A percentile compares a stretch with the other conserved stretches of the same genome.
These are phyloP conservation scores for Sarocladium kiliense DNA, from an alignment of 2,329 filamentous ascomycete species.

Conservation along the genomic window DNA sequence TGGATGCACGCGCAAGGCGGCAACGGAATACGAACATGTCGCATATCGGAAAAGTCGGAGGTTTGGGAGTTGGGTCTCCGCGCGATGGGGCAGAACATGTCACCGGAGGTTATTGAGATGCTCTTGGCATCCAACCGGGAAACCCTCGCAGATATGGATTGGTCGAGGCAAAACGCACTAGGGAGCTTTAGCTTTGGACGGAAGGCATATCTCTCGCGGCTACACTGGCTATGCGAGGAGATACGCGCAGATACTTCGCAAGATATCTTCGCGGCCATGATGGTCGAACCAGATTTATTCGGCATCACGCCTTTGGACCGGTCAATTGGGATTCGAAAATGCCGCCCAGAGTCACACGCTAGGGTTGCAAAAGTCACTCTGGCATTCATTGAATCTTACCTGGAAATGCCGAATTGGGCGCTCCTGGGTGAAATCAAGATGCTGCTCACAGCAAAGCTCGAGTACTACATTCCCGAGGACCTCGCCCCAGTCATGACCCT, in stretches of 20 bases:
- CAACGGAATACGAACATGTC: constrained; percentile 15
- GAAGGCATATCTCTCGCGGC: not conserved
- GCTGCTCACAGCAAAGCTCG: not conserved
- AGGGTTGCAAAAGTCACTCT: not conserved
- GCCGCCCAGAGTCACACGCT: not conserved
- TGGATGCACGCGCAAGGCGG: constrained; percentile 18
- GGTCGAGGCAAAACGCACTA: constrained; percentile 13
- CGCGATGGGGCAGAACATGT: constrained; percentile 3
- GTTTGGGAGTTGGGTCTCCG: constrained; percentile 16
- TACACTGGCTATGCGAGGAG: constrained; percentile 13
- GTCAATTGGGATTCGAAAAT: not conserved
- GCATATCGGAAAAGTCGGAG: constrained; percentile 1
- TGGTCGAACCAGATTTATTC: constrained; percentile 5
- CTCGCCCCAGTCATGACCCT: not conserved
- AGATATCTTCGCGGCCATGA: constrained; percentile 15
- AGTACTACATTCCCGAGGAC: not conserved
- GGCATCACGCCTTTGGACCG: constrained; percentile 13
- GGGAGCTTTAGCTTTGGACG: not conserved
- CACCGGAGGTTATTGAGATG: constrained; percentile 12
- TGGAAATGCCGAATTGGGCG: not conserved
- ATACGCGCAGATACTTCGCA: constrained; percentile 13
- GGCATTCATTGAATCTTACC: not conserved
- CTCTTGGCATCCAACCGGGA: constrained; percentile 14
- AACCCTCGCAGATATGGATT: constrained; percentile 15
- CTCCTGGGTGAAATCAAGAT: not conserved